phyloP scores from a whole-genome alignment of 2,329 filamentous ascomycete species.

The Neofusicoccum kwambonambiense region DNA sequence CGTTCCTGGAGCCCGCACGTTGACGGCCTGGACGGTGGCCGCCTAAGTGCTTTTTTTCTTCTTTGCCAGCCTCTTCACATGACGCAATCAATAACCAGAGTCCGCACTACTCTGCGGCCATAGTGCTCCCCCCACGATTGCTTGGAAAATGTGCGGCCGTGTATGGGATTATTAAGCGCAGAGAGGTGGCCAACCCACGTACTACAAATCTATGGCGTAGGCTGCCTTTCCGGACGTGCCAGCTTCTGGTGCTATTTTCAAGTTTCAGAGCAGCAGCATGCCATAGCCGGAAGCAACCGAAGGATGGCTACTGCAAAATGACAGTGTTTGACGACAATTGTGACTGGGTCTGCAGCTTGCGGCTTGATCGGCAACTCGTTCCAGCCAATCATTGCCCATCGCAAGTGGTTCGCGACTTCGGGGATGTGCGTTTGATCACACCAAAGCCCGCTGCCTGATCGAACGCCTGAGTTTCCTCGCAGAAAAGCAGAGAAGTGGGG shows the following conservation, averaged over 20 bases:
- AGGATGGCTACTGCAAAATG: not conserved
- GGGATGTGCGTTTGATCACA: no score
- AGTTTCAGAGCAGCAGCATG: not conserved
- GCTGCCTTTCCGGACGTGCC: not conserved
- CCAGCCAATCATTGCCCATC: no score
- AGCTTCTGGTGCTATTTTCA: not conserved
- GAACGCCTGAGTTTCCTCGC: no score
- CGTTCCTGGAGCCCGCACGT: not conserved
- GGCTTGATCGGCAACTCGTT: not conserved
- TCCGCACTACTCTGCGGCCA: no score
- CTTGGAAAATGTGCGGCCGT: no score
- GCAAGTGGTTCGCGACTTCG: no score
- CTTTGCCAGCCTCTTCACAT: not conserved
- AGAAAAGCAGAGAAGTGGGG: no score
- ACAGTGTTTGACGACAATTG: not conserved
- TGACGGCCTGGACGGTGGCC: not conserved
- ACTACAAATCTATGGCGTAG: not conserved
- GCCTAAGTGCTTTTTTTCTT: not conserved
- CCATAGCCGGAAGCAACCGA: not conserved
- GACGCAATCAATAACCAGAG: no score
- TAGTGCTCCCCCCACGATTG: no score
- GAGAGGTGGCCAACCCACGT: not conserved
- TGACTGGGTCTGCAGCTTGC: not conserved
- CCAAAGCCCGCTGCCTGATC: no score
- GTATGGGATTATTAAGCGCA: not conserved